Evolutionary conservation across 2,329 filamentous ascomycete genomes (phyloP).

Genomic region (Talaromyces sp.): DNA sequence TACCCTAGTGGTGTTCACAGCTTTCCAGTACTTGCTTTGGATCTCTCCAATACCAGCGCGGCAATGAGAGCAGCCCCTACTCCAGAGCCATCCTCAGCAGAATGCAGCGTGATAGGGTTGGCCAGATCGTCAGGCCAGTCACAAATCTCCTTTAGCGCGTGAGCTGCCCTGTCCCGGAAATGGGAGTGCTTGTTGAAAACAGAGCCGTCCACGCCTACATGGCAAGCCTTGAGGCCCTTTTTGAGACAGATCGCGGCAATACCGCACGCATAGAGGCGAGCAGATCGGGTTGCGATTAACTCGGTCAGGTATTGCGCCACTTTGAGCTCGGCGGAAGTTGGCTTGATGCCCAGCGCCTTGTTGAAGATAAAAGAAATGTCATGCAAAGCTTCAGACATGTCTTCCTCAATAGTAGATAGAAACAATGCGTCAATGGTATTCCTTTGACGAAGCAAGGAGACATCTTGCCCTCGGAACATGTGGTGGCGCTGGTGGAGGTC

Average conservation of each 20-base stretch:
- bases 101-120: slow-evolving; percentile 11
- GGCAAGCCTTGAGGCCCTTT: slow-evolving; percentile 75
- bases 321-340: slow-evolving; percentile 72
- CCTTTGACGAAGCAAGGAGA: slow-evolving; percentile 68
- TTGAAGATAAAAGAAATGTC: slow-evolving; percentile 77
- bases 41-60: slow-evolving; percentile 11
- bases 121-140: slow-evolving; percentile 40
- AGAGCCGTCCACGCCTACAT: slow-evolving; percentile 90
- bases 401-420: slow-evolving; percentile 83
- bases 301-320: slow-evolving; percentile 84
- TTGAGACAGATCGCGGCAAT: slow-evolving; percentile 96
- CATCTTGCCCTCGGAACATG: slow-evolving; percentile 78
- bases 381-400: slow-evolving; percentile 83
- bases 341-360: slow-evolving; percentile 64
- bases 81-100: slow-evolving; percentile 14
- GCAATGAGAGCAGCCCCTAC: slow-evolving; percentile 17
- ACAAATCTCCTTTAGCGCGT: slow-evolving; percentile 82
- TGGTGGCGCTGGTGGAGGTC: slow-evolving; percentile 72
- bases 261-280: slow-evolving; percentile 86
- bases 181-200: slow-evolving; percentile 99
- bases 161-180: slow-evolving; percentile 82
- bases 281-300: slow-evolving; percentile 85
- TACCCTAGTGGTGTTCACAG: not conserved
- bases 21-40: not conserved
- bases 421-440: slow-evolving; percentile 89